Evolutionary conservation across 2,329 filamentous ascomycete genomes (phyloP), one percentile per base, ranked within the genome.

Genomic region (Beauveria bassiana): DNA sequence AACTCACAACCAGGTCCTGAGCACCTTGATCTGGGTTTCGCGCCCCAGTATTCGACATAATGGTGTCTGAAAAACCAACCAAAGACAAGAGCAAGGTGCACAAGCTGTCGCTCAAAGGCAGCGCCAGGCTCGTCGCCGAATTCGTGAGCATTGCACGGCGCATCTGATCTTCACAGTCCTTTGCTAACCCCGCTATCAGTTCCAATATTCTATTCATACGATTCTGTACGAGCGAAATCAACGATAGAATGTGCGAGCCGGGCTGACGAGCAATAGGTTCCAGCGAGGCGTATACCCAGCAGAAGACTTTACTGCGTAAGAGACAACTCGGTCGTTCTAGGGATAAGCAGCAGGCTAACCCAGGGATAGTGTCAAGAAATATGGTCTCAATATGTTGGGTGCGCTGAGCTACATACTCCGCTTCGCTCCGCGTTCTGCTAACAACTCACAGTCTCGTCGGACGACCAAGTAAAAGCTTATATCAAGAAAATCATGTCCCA

Each of bases 401-500:
- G 75, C 65, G 78, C 22, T 45, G 24, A 38, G 10, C 9, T 51
- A 20, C 46, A 16, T 9, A 31, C 34, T 22, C 20, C 46, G 20
- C 22, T 16, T 20, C 18, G n/a, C 43, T 6, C 40, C 31, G 10
- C 22, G 9, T 20, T 40, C 24, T 31, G 40, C 49, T 60, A 60
- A 31, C 62, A 59, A 61, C 62, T 26, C 9, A 62, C 72, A 87
- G 93, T 98, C 57, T 96, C 93, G 38, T 86, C 92, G 65, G 95
- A 99, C 74, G 95, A 98, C 79, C 93, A 99, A 78, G 95, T 99
- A 72, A 96, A 96, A 77, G 91, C 93, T 38, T 99, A 99, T 78
- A 96, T 99, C 81, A 97, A 96, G 77, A 96, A 96, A 78, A 98
- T 99, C 78, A 99, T 97, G 93, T 88, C 87, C 31, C 95, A 99